Evolutionary conservation across 345 rosid species (phyloP).

Genomic region (Nasturtium officinale): DNA sequence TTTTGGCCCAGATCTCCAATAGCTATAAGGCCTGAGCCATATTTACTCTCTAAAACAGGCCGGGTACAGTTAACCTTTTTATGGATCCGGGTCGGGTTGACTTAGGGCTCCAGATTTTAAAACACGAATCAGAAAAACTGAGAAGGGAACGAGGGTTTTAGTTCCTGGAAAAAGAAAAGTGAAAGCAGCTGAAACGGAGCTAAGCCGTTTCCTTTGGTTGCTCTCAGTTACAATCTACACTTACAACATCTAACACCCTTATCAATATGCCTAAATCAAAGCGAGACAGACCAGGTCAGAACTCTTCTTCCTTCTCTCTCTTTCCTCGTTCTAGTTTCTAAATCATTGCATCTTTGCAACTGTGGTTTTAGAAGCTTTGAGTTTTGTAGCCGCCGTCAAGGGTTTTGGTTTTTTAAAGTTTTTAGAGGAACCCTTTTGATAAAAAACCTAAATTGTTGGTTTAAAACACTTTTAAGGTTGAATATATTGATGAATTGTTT

Average conservation of each 20-base stretch:
- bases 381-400: slow-evolving; percentile 39
- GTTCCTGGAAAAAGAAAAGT: background rate
- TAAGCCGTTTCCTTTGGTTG: slow-evolving; percentile 32
- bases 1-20: background rate
- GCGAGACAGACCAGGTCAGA: slow-evolving; percentile 73
- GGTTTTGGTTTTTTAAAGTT: slow-evolving; percentile 21
- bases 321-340: background rate
- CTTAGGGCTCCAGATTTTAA: slow-evolving; percentile 18
- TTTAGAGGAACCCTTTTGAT: slow-evolving; percentile 9
- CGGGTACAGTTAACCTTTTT: background rate
- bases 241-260: slow-evolving; percentile 4
- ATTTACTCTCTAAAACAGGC: slow-evolving; percentile 4
- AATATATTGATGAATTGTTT: background rate
- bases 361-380: background rate
- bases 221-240: slow-evolving; percentile 5
- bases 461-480: background rate
- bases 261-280: slow-evolving; percentile 86
- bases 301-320: background rate
- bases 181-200: slow-evolving; percentile 19
- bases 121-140: slow-evolving; percentile 13
- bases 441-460: background rate
- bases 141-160: slow-evolving; percentile 36
- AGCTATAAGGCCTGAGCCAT: background rate
- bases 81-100: slow-evolving; percentile 17
- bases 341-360: background rate